A percentile compares a stretch with the other conserved stretches of the same genome.
Evolutionary conservation across 805 yeast genomes (phyloP).

Genomic region (Saccharomycopsis amapae): DNA sequence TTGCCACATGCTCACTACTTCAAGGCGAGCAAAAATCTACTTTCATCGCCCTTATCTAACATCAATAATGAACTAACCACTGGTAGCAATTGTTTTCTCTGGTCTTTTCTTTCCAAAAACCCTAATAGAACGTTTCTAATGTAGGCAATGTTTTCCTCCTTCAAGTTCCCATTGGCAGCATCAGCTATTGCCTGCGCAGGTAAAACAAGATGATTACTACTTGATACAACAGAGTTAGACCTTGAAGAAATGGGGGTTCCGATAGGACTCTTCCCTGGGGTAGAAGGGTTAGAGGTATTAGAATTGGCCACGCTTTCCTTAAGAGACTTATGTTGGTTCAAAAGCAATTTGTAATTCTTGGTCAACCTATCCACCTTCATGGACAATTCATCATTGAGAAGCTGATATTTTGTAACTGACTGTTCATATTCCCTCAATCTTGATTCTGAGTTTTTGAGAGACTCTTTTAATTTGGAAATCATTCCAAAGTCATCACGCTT

Average conservation of each 20-base stretch:
- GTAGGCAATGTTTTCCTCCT: slow-evolving; percentile 52
- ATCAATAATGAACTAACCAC: slow-evolving; percentile 72
- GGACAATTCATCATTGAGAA: slow-evolving; percentile 58
- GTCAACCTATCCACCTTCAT: slow-evolving; percentile 60
- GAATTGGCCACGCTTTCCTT: slow-evolving; percentile 29
- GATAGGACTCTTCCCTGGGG: slow-evolving; percentile 12
- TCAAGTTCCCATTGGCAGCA: slow-evolving; percentile 26
- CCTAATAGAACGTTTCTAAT: slow-evolving; percentile 87
- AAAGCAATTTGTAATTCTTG: slow-evolving; percentile 60
- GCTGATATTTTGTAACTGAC: slow-evolving; percentile 46
- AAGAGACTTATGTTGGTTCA: slow-evolving; percentile 47
- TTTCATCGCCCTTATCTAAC: slow-evolving; percentile 64
- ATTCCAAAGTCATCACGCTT: slow-evolving; percentile 20
- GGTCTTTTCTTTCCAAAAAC: slow-evolving; percentile 88
- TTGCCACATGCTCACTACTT: slow-evolving; percentile 22
- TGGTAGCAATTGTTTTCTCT: slow-evolving; percentile 75
- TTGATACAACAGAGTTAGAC: slow-evolving; percentile 32
- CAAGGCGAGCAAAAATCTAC: slow-evolving; percentile 52
- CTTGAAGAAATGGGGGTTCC: slow-evolving; percentile 29
- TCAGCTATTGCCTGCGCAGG: slow-evolving; percentile 13
- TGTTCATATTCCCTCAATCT: slow-evolving; percentile 51
- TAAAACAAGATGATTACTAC: neutral
- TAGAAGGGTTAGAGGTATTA: slow-evolving; percentile 3
- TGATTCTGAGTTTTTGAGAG: slow-evolving; percentile 44
- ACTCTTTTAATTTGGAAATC: slow-evolving; percentile 40